Base-by-base conservation (phyloP, 2,329 filamentous ascomycete genomes). In the Hypoxylon sp. region DNA sequence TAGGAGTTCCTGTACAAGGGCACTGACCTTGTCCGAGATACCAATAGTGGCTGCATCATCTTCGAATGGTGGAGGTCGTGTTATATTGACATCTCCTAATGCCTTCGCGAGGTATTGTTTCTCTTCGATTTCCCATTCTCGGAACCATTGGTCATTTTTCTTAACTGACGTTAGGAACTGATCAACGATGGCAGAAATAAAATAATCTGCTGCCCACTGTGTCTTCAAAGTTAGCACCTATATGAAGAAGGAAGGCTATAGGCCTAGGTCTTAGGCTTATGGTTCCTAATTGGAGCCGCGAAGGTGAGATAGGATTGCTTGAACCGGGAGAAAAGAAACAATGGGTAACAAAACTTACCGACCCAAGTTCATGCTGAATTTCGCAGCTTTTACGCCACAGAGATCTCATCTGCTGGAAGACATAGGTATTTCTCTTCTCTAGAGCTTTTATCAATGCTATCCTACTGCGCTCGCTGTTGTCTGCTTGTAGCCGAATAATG, bases 171-270 rank as follows among this genome's bases (percentile, higher is more conserved):
- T 71, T 72, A 56, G 57, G 81, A 79, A 48, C 60, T 75, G 72
- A 1, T 68, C 77, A 9, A 88, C 79, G 2, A 85, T 83, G 38
- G 80, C 81, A 56, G 79, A 78, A 23, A 94, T 86, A 74, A 90
- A 94, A 53, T 85, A 86, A 52, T 94, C 89, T 0, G 86, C 85
- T 1, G 90, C 90, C 90, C 91, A 94, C 1, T 68, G 41, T n/a
- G 23, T 25, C 13, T 14, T 17, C 23, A 13, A 3, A 25, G 2
- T 64, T 21, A 59, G 61, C 34, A 38, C 11, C 3, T 38, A 30
- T 30, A n/a, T 25, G 2, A 56, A 32, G 23, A 21, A 43, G 25
- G 7, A 25, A n/a, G 49, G 25, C n/a, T 17, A 41, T 43, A 13
- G 25, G 9, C 5, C 30, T 14, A 23, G 10, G 13, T 23, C 21